Evolutionary conservation across 306 rosid genomes (phyloP).

Genomic region (Cucumis cinereus): DNA sequence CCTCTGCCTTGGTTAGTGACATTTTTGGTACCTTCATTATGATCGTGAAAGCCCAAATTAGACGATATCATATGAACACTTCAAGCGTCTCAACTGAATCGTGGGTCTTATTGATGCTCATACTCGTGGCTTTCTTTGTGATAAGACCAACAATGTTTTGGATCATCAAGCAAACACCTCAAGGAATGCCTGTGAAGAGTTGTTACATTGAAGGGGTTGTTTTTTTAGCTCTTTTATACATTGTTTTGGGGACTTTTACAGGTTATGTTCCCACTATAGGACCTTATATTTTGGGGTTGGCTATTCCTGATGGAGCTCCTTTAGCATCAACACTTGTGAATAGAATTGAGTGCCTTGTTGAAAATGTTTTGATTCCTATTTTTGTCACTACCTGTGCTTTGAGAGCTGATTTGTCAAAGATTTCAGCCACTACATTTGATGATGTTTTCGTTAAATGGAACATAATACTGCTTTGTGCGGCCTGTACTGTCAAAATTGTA

Average conservation of each 20-base stretch:
- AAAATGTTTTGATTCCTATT: constrained; percentile 32
- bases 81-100: not conserved
- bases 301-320: constrained; percentile 62
- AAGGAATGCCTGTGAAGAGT: constrained; percentile 37
- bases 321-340: constrained; percentile 36
- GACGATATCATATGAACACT: too few species aligned
- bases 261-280: constrained; percentile 20
- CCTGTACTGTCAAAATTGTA: constrained; percentile 17
- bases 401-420: constrained; percentile 24
- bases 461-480: not conserved
- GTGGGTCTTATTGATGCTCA: not conserved
- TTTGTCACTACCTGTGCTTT: constrained; percentile 31
- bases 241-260: constrained; percentile 1
- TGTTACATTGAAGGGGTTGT: constrained; percentile 23
- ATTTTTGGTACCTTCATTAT: constrained; percentile 7
- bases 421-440: not conserved
- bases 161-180: constrained; percentile 52
- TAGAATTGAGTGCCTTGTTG: constrained; percentile 36
- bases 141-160: constrained; percentile 39
- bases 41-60: not conserved
- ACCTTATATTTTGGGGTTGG: constrained; percentile 41
- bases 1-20: constrained; percentile 44
- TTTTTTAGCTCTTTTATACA: not conserved
- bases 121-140: constrained; percentile 6
- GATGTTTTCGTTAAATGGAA: not conserved